A percentile compares a stretch with the other conserved stretches of the same genome.
These are phyloP conservation scores for Hansenula sp. DNA, from an alignment of 1,139 yeast genomes.

Conservation along the genomic window DNA sequence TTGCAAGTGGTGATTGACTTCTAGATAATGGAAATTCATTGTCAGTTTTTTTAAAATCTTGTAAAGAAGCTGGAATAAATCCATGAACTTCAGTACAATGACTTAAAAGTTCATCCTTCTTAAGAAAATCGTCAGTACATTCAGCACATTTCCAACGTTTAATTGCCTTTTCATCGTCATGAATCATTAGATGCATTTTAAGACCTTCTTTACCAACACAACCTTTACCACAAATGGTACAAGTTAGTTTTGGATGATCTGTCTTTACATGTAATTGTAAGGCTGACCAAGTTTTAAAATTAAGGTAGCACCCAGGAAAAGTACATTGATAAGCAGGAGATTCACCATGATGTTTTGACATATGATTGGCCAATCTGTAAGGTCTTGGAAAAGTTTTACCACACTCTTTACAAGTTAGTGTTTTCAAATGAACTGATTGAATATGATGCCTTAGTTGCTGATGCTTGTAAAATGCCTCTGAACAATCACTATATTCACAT, in stretches of 20 bases:
- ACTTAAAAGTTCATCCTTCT: slow-evolving; percentile 36
- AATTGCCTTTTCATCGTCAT: slow-evolving; percentile 36
- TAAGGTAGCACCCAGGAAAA: slow-evolving; percentile 51
- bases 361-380: slow-evolving; percentile 56
- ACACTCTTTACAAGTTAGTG: slow-evolving; percentile 53
- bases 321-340: slow-evolving; percentile 60
- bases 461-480: slow-evolving; percentile 68
- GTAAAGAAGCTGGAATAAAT: slow-evolving; percentile 17
- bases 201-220: slow-evolving; percentile 74
- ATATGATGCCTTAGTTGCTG: slow-evolving; percentile 76
- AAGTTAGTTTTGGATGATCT: slow-evolving; percentile 67
- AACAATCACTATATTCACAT: slow-evolving; percentile 62
- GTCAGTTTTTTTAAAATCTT: not conserved
- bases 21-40: not conserved
- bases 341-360: slow-evolving; percentile 52
- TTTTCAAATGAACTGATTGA: slow-evolving; percentile 51
- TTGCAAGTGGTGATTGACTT: slow-evolving; percentile 2
- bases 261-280: slow-evolving; percentile 67
- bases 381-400: slow-evolving; percentile 57
- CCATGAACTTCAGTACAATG: slow-evolving; percentile 40
- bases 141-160: slow-evolving; percentile 61
- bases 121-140: slow-evolving; percentile 39
- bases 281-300: slow-evolving; percentile 74
- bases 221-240: slow-evolving; percentile 64
- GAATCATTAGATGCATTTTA: slow-evolving; percentile 67